phyloP scores from a whole-genome alignment of 1,284 basidiomycete species.

The Sanguinoderma infundibulare region DNA sequence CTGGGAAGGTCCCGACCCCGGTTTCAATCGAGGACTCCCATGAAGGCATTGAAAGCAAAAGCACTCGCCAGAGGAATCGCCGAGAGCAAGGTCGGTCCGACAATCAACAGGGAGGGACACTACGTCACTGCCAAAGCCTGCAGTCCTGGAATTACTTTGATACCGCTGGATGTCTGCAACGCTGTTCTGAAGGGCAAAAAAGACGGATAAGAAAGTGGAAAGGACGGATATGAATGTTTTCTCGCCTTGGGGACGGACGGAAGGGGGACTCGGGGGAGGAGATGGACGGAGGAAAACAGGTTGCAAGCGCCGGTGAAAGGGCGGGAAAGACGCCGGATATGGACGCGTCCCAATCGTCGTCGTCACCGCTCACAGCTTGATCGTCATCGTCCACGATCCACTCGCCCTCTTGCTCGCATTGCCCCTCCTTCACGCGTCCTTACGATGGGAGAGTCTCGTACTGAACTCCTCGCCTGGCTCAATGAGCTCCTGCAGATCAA shows the following conservation, averaged over 20 bases:
- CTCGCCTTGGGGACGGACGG: not conserved
- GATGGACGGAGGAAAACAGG: not conserved
- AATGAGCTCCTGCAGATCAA: conserved; percentile 91
- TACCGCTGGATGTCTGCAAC: not conserved
- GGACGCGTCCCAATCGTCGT: conserved; percentile 18
- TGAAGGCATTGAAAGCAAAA: not conserved
- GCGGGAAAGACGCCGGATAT: conserved; percentile 7
- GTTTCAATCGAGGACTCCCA: not conserved
- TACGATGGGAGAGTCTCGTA: conserved; percentile 65
- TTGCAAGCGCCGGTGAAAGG: not conserved
- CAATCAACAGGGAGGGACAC: not conserved
- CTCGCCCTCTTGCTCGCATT: conserved; percentile 7
- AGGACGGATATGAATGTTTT: not conserved
- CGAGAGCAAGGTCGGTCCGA: not conserved
- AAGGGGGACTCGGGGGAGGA: not conserved
- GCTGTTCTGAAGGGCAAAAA: not conserved
- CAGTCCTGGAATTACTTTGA: not conserved
- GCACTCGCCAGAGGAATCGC: not conserved
- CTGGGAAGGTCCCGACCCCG: not conserved
- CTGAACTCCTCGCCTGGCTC: conserved; percentile 92
- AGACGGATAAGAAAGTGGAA: not conserved
- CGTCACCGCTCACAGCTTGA: conserved; percentile 18
- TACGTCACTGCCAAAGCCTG: not conserved
- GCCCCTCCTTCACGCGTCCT: conserved; percentile 19
- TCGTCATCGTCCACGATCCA: conserved; percentile 33